Evolutionary conservation across 805 yeast genomes (phyloP), one percentile per base, ranked within the genome.

Genomic region (Suhomyces sp.): DNA sequence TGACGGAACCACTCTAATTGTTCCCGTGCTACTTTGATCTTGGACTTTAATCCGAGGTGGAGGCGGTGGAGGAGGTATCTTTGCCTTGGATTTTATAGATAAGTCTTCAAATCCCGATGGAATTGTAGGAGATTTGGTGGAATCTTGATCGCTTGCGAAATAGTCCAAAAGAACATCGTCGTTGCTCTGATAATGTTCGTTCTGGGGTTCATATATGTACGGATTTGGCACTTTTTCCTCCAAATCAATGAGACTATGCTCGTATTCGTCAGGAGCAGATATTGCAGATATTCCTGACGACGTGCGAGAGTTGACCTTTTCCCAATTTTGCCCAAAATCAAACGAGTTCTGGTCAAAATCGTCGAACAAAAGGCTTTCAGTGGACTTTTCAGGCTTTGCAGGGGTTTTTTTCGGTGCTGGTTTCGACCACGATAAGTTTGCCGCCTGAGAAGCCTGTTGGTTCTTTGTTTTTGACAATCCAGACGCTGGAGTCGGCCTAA

Each of bases 231-330:
- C 84, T 58, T 83, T 89, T 22, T 57, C 59, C 63, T 82, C 96
- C 60, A 90, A 83, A 64, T 90, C 96, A 56, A 91, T 87, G 60
- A 90, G 75, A 54, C 84, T 82, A 36, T 80, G 75, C 42, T 77
- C 71, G 24, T 15, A 44, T 24, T 53, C 59, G 24, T 45, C 54
- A 6, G 41, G 33, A 1, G 44, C 44, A 2, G 54, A 47, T 12
- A 35, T n/a, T 9, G 40, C 47, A 9, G 55, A 53, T 9, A 53
- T 15, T 1, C 53, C 53, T 26, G 49, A 45, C 10, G 50, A 48
- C 5, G 54, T 47, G 2, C 56, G 40, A 6, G 53, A 50, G n/a
- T 26, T 38, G 15, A 47, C 15, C 17, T 44, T 42, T n/a, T 53
- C 51, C 53, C 53, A 50, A 24, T 53, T 53, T 23, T 41, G 19